Evolutionary conservation across 129 eudicot species (phyloP).

Genomic region (Helianthus tuberosus): DNA sequence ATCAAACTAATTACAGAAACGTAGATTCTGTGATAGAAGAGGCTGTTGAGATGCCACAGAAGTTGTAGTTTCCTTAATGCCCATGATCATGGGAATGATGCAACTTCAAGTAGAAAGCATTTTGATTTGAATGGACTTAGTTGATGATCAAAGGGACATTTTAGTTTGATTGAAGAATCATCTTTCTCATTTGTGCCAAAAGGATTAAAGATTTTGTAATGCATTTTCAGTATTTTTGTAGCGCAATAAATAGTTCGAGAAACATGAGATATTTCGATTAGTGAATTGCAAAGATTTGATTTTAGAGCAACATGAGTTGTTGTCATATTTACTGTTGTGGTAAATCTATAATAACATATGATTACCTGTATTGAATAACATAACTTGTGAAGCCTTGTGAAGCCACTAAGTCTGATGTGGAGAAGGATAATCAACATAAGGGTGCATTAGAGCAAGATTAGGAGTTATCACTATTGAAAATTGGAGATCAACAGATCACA

Average conservation of each 20-base stretch:
- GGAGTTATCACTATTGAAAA: no score
- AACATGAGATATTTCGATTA: slow-evolving; percentile 27
- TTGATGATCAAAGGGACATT: slow-evolving; percentile 46
- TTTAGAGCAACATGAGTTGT: slow-evolving; percentile 34
- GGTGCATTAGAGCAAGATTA: no score
- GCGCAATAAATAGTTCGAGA: slow-evolving; percentile 23
- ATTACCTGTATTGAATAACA: slow-evolving; percentile 31
- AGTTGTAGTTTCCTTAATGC: slow-evolving; percentile 54
- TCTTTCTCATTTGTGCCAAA: slow-evolving; percentile 13
- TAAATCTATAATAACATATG: slow-evolving; percentile 19
- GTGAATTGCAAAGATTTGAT: slow-evolving; percentile 23
- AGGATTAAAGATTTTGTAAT: slow-evolving; percentile 25
- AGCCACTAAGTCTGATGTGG: no score
- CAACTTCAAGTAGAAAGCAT: slow-evolving; percentile 59
- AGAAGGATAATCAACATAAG: no score
- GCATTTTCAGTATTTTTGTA: slow-evolving; percentile 43
- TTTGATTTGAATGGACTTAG: slow-evolving; percentile 86
- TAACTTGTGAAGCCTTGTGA: no score
- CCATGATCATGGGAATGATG: slow-evolving; percentile 53
- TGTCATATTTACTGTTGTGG: slow-evolving; percentile 18
- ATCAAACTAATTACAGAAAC: slow-evolving; percentile 27
- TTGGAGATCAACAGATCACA: no score
- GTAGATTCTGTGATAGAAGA: slow-evolving; percentile 38
- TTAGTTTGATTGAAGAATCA: slow-evolving; percentile 10
- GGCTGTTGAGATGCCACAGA: slow-evolving; percentile 40